Conservation (phyloP, 768 basidiomycete species). For the Pleurotus sapidus region DNA sequence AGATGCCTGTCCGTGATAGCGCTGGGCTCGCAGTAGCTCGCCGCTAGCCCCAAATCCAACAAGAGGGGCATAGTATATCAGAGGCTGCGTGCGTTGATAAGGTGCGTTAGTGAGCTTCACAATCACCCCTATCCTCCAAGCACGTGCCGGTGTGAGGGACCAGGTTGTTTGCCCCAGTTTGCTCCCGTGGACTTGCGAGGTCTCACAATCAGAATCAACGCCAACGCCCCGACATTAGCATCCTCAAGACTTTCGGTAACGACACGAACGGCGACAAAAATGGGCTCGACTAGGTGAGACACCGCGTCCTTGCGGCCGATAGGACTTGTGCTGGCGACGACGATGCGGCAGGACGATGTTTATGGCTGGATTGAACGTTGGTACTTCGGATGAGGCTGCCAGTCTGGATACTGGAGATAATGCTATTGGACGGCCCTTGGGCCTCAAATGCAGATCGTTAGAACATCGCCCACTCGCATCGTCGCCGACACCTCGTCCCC, state of each 20-base stretch:
- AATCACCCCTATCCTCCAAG: no score
- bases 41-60: no score
- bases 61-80: no score
- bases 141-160: neutral
- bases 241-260: constrained; percentile 33
- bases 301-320: constrained; percentile 10
- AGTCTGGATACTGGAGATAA: neutral
- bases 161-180: neutral
- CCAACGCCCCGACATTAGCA: constrained; percentile 5
- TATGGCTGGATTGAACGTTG: constrained; percentile 31
- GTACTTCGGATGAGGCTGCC: constrained; percentile 13
- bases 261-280: constrained; percentile 45
- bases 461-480: no score
- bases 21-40: no score
- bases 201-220: neutral
- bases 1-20: no score
- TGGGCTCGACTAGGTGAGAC: constrained; percentile 81
- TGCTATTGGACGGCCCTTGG: constrained; percentile 1
- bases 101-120: no score
- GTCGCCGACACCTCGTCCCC: no score
- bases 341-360: constrained; percentile 35
- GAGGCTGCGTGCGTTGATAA: no score
- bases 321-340: constrained; percentile 14
- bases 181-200: neutral
- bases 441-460: constrained; percentile 12